Conservation (phyloP, 176 grass and related monocot species). For the Chloris gayana region DNA sequence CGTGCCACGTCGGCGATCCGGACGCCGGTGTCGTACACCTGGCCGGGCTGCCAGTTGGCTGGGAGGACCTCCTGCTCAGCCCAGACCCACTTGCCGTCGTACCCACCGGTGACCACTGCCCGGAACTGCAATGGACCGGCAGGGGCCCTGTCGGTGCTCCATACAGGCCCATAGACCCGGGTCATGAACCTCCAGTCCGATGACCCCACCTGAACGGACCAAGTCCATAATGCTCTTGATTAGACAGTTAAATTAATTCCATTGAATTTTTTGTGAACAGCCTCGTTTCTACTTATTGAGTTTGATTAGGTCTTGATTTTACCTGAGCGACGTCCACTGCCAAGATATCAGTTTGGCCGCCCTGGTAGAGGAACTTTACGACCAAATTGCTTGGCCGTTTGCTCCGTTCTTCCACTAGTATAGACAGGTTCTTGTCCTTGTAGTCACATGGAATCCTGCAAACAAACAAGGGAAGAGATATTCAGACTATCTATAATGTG, state of each 20-base stretch:
- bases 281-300: not conserved
- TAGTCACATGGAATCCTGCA: constrained; percentile 71
- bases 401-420: constrained; percentile 69
- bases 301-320: constrained; percentile 25
- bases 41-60: constrained; percentile 46
- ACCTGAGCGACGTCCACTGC: constrained; percentile 73
- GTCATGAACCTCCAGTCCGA: constrained; percentile 67
- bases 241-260: not conserved
- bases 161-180: constrained; percentile 53
- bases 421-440: constrained; percentile 64
- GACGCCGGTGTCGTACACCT: constrained; percentile 59
- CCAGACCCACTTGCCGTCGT: constrained; percentile 76
- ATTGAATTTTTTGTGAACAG: not conserved
- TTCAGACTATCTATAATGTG: not conserved
- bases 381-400: constrained; percentile 43
- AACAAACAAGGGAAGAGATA: constrained; percentile 7
- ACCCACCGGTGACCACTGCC: constrained; percentile 66
- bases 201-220: constrained; percentile 53
- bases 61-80: constrained; percentile 73
- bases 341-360: constrained; percentile 70
- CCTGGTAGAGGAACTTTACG: constrained; percentile 78
- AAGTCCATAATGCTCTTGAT: constrained; percentile 18
- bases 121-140: constrained; percentile 57
- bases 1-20: constrained; percentile 60
- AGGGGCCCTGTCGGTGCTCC: constrained; percentile 58